Evolutionary conservation across 2,329 filamentous ascomycete genomes (phyloP).

Genomic region (Intubia oerlemansii): DNA sequence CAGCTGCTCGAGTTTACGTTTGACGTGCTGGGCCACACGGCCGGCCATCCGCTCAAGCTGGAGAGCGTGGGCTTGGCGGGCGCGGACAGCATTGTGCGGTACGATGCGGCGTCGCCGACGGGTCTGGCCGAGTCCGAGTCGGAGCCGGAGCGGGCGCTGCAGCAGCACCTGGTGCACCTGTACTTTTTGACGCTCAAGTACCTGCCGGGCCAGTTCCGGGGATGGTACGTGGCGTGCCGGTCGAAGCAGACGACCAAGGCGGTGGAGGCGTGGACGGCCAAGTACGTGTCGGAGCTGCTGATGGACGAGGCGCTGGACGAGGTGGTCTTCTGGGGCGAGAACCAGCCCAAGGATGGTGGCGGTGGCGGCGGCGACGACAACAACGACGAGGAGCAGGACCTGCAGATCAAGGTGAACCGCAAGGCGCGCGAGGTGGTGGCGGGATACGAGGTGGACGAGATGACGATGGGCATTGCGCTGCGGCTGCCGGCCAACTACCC

Average conservation of each 20-base stretch:
- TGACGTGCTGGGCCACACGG: slow-evolving; percentile 62
- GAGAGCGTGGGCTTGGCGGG: slow-evolving; percentile 40
- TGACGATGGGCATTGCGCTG: slow-evolving; percentile 64
- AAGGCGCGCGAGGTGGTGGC: slow-evolving; percentile 59
- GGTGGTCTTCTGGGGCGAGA: slow-evolving; percentile 43
- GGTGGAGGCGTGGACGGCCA: slow-evolving; percentile 70
- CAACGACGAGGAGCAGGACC: slow-evolving; percentile 28
- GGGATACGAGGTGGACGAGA: slow-evolving; percentile 73
- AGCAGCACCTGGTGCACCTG: slow-evolving; percentile 68
- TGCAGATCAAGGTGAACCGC: slow-evolving; percentile 49
- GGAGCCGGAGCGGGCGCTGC: slow-evolving; percentile 43
- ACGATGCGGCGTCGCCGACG: slow-evolving; percentile 27
- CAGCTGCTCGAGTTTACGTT: slow-evolving; percentile 62
- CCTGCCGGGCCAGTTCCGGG: slow-evolving; percentile 55
- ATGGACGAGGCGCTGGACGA: slow-evolving; percentile 43
- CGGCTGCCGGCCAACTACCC: slow-evolving; percentile 65
- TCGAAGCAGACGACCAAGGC: slow-evolving; percentile 62
- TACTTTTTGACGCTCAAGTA: slow-evolving; percentile 68
- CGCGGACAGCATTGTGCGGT: slow-evolving; percentile 29
- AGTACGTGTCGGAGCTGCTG: slow-evolving; percentile 54
- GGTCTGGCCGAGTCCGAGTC: slow-evolving; percentile 36
- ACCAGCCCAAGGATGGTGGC: slow-evolving; percentile 22
- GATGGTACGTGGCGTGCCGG: slow-evolving; percentile 66
- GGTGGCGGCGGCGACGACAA: neutral
- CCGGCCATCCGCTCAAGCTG: slow-evolving; percentile 51